Evolutionary conservation across 2,329 filamentous ascomycete species (phyloP), one percentile per base, ranked within the genome.

Genomic region (Xylariaceae sp.): DNA sequence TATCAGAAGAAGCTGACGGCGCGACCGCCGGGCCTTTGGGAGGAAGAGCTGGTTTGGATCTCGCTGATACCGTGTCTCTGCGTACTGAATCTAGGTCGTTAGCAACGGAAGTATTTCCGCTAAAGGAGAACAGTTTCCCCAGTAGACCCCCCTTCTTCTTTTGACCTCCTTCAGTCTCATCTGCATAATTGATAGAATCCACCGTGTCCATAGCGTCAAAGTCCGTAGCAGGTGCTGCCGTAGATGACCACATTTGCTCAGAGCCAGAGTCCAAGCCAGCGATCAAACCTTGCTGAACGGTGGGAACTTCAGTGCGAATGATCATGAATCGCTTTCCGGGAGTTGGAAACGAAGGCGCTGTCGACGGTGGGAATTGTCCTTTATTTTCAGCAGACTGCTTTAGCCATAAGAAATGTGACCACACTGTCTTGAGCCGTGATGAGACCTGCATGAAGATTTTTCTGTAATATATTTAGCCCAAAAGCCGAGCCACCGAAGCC

Each of bases 261-360:
- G 51, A 47, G 24, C 50, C 50, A 17, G 68, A 64, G 54, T 79
- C 75, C 44, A 78, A 78, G 13, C 71, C 71, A 37, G 72, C 56
- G 42, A 71, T 64, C 8, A 78, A 60, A 6, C 72, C 72, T 3
- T 66, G 64, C 45, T 77, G 74, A 1, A 68, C 62, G 4, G 62
- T 53, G 34, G 67, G 68, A 17, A 75, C 56, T 46, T 95, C 89
- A 49, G 87, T 90, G 43, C 89, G 83, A 50, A 95, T 85, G 54
- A 96, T 95, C 64, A 95, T 79, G 46, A 96, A 87, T 47, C 87
- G 78, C 56, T 91, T 87, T 35, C 87, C 85, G 2, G 90, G 88
- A 2, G 89, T 88, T 4, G 90, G 90, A 43, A 84, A 83, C 55
- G 85, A 89, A n/a, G 90, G 87, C 4, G 81, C 81, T 2, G 87